Base-by-base conservation (phyloP, 2,329 filamentous ascomycete species). In the Botrytis fragariae region DNA sequence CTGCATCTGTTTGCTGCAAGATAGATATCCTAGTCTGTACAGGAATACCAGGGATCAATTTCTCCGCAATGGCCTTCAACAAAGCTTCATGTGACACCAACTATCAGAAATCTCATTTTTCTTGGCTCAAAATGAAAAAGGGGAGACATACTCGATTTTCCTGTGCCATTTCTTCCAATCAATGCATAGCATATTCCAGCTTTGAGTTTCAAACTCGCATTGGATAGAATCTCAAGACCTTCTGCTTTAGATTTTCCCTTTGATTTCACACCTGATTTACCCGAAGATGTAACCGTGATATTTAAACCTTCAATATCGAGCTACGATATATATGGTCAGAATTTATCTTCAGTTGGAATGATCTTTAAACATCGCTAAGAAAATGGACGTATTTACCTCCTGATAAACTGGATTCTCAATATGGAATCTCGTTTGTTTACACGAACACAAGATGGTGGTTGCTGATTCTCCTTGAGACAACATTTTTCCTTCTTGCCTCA, bases 101-200 rank as follows among this genome's bases (percentile, higher is more conserved):
- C 37, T 39, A 37, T 5, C 22, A 57, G 71, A 32, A 59, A 67
- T 74, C 54, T 74, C 48, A 61, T 54, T n/a, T 54, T 2, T 12
- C 48, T 54, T 54, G 1, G 48, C 48, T n/a, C 25, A n/a, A n/a
- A 8, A 7, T n/a, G 25, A 25, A 54, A n/a, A 54, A 16, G 48
- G 48, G 25, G 25, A n/a, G 12, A 79, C 86, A 81, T 82, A 91
- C 90, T 95, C 6, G 92, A 95, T 80, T 97, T 97, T 9, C 93
- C 94, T 2, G 90, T 92, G 0, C 93, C 93, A 82, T 97, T 97
- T 10, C 92, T 87, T 0, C 93, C 94, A 32, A 95, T 85, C 2
- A 97, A 84, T 0, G 93, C 93, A 84, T 97, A 97, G 74, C 92
- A 87, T 63, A 90, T 86, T 0, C 92, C 91, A 68, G 90, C 88